These are phyloP conservation scores for Peronospora belbahrii DNA, from an alignment of 352 stramenopile genomes.

Conservation along the genomic window DNA sequence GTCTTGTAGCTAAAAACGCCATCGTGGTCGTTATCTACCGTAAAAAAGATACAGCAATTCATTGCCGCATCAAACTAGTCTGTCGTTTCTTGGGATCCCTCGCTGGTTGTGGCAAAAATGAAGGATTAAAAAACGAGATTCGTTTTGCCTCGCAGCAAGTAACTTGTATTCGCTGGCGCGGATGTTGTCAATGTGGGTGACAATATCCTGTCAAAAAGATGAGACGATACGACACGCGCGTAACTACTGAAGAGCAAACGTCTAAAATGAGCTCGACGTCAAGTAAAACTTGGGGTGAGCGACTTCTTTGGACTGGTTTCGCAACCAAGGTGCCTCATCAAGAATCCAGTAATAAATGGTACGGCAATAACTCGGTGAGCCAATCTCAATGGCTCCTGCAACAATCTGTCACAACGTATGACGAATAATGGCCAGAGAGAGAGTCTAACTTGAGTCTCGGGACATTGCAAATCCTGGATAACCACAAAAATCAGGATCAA, in stretches of 20 bases:
- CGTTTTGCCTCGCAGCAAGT: background rate
- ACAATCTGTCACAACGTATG: too few species aligned
- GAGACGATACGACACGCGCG: background rate
- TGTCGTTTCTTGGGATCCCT: background rate
- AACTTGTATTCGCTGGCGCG: too few species aligned
- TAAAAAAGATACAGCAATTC: background rate
- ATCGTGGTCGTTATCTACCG: background rate
- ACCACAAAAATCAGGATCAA: constrained; percentile 1
- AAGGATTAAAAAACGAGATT: background rate
- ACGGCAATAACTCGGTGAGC: background rate
- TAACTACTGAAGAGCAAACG: background rate
- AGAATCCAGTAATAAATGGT: background rate
- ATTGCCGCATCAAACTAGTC: background rate
- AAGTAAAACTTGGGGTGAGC: background rate
- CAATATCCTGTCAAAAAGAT: background rate
- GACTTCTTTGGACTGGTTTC: too few species aligned
- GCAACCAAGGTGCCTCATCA: background rate
- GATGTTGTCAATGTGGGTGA: background rate
- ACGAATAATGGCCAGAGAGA: background rate
- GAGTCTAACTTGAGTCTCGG: background rate
- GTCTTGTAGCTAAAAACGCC: background rate
- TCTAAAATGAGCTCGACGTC: background rate
- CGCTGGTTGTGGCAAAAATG: background rate
- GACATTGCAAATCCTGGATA: background rate
- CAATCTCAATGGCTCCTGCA: background rate